Percentiles rank a stretch among this genome's conserved stretches.
Conservation (phyloP, 2,329 filamentous ascomycete species). For the Penicillium carneum region DNA sequence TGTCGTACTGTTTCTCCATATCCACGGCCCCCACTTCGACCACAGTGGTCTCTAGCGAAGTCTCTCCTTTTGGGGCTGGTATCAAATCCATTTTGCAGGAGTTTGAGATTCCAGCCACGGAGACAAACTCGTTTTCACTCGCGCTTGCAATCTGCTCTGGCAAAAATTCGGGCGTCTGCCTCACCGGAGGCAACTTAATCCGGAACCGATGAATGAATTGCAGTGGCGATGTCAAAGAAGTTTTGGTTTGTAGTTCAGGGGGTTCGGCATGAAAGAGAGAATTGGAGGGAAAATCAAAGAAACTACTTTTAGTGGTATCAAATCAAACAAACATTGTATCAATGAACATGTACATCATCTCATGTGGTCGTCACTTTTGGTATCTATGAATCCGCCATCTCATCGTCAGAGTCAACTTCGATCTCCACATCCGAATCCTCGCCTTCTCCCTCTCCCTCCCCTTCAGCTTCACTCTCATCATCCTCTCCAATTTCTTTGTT, state of each 20-base stretch:
- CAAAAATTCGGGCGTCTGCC: conserved; percentile 40
- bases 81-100: conserved; percentile 50
- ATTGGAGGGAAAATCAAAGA: background rate
- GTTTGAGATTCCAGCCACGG: conserved; percentile 44
- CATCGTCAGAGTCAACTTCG: conserved; percentile 61
- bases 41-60: conserved; percentile 46
- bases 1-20: conserved; percentile 27
- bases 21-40: conserved; percentile 48
- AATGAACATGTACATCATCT: conserved; percentile 38
- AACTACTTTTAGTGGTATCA: conserved; percentile 44
- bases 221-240: conserved; percentile 30
- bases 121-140: conserved; percentile 36
- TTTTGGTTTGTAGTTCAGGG: conserved; percentile 6
- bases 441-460: conserved; percentile 62
- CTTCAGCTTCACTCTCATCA: conserved; percentile 62
- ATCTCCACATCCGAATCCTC: conserved; percentile 61
- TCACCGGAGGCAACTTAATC: conserved; percentile 42
- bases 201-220: conserved; percentile 34
- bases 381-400: conserved; percentile 61
- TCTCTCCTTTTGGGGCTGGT: conserved; percentile 46
- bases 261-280: conserved; percentile 6
- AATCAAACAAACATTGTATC: conserved; percentile 35
- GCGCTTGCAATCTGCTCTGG: conserved; percentile 26
- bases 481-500: conserved; percentile 70
- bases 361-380: conserved; percentile 30